Percentiles rank a stretch among this genome's conserved stretches.
Conservation (phyloP, 495 filamentous ascomycete species). For the Letharia columbiana region DNA sequence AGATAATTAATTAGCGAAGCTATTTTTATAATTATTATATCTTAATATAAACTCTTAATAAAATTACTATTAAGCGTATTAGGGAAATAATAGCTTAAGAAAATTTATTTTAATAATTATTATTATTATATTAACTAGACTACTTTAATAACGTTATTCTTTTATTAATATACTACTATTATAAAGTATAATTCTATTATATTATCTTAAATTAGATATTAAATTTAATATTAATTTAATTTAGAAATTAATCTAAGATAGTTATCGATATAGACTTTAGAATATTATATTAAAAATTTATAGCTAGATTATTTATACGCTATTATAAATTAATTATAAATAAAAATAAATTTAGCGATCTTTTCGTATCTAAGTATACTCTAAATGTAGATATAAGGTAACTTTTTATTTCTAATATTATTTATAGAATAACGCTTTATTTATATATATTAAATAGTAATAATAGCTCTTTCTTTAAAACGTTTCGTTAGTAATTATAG, state of each 20-base stretch:
- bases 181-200: neutral
- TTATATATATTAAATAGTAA: neutral
- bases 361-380: neutral
- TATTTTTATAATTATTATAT: neutral
- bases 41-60: neutral
- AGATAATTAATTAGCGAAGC: neutral
- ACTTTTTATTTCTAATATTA: neutral
- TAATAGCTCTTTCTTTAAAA: neutral
- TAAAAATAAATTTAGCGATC: neutral
- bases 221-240: neutral
- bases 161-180: neutral
- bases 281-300: too few species aligned
- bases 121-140: neutral
- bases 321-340: too few species aligned
- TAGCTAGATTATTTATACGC: neutral
- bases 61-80: too few species aligned
- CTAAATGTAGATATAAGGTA: neutral
- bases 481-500: neutral
- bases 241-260: neutral
- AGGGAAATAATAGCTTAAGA: neutral
- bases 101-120: neutral
- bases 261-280: neutral
- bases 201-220: neutral
- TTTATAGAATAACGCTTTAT: neutral
- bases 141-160: neutral